Conservation (phyloP, 495 filamentous ascomycete genomes). For the Penicilliopsis zonata region DNA sequence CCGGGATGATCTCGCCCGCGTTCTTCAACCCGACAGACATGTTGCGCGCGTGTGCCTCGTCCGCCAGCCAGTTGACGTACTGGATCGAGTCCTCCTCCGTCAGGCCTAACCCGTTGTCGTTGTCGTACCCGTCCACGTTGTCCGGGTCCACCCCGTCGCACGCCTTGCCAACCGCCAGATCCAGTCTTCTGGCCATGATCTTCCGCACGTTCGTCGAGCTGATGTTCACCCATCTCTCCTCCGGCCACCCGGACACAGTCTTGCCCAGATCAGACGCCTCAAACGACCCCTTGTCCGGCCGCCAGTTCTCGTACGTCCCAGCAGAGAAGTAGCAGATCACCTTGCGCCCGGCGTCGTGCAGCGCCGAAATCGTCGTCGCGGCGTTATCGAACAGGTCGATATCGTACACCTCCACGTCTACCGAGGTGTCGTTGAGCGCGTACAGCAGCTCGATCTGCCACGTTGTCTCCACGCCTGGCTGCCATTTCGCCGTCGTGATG, state of each 20-base stretch:
- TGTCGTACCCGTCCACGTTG: slow-evolving; percentile 56
- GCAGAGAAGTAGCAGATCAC: slow-evolving; percentile 69
- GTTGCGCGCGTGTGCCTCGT: slow-evolving; percentile 31
- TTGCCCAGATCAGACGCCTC: slow-evolving; percentile 36
- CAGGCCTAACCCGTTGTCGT: slow-evolving; percentile 43
- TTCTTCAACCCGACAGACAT: slow-evolving; percentile 58
- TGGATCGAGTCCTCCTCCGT: slow-evolving; percentile 40
- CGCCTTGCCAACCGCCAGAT: slow-evolving; percentile 43
- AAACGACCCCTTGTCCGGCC: slow-evolving; percentile 45
- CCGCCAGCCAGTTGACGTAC: slow-evolving; percentile 48
- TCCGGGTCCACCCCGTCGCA: slow-evolving; percentile 65
- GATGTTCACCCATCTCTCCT: slow-evolving; percentile 55
- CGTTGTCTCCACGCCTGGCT: slow-evolving; percentile 32
- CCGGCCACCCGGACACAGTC: slow-evolving; percentile 46
- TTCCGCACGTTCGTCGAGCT: slow-evolving; percentile 41
- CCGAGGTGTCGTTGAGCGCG: slow-evolving; percentile 28
- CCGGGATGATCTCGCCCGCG: slow-evolving; percentile 42
- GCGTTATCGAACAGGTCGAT: slow-evolving; percentile 49
- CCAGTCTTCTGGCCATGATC: slow-evolving; percentile 48
- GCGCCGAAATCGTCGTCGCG: slow-evolving; percentile 25
- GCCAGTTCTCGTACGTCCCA: slow-evolving; percentile 49
- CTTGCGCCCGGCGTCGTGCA: slow-evolving; percentile 37
- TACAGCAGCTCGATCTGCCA: slow-evolving; percentile 45
- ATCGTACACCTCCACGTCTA: slow-evolving; percentile 43
- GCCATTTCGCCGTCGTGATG: slow-evolving; percentile 28